phyloP scores from a whole-genome alignment of 2,329 filamentous ascomycete species.

The Aspergillus puulaauensis region DNA sequence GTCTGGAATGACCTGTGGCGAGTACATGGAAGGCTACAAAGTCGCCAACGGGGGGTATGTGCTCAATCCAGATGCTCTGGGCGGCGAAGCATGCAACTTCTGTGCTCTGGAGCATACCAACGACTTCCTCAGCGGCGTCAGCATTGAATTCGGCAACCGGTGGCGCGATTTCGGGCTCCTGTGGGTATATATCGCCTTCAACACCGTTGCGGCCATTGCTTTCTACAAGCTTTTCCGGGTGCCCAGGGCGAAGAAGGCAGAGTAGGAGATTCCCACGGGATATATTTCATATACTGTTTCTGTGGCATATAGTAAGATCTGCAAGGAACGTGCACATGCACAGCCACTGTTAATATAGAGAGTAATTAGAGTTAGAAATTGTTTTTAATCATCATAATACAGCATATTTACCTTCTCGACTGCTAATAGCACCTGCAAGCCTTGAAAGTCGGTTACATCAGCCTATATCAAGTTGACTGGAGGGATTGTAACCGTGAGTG shows the following conservation, averaged over 20 bases:
- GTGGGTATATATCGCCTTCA: conserved; percentile 60
- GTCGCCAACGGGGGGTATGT: conserved; percentile 54
- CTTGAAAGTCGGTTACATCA: too few species aligned
- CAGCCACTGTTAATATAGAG: too few species aligned
- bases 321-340: too few species aligned
- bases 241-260: conserved; percentile 12
- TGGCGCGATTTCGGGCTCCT: conserved; percentile 70
- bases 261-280: background rate
- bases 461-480: too few species aligned
- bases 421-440: too few species aligned
- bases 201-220: conserved; percentile 51
- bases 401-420: too few species aligned
- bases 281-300: too few species aligned
- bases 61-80: conserved; percentile 42
- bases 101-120: conserved; percentile 36
- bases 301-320: too few species aligned
- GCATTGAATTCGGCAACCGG: conserved; percentile 55
- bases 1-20: conserved; percentile 54
- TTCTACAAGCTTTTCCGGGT: conserved; percentile 42
- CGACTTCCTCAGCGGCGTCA: conserved; percentile 41
- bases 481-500: too few species aligned
- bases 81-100: conserved; percentile 53
- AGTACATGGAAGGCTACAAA: conserved; percentile 60
- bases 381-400: too few species aligned
- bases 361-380: too few species aligned